These are phyloP conservation scores for Dryas drummondii DNA, from an alignment of 306 rosid species.

Conservation along the genomic window DNA sequence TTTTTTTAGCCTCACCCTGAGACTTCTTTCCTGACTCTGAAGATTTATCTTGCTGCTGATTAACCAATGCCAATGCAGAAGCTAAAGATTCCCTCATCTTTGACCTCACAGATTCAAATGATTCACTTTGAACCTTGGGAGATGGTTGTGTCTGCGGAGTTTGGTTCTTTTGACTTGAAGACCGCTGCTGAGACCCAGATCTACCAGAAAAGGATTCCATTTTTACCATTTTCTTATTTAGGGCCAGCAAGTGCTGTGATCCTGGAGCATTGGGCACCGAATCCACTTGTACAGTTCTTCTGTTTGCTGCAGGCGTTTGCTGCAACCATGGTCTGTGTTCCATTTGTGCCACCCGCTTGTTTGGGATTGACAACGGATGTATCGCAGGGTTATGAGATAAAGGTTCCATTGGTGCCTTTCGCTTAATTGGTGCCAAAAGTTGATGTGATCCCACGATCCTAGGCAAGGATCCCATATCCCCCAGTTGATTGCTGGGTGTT, in stretches of 20 bases:
- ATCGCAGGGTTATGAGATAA: constrained; percentile 23
- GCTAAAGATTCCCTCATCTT: constrained; percentile 94
- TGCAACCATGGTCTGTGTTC: constrained; percentile 81
- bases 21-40: constrained; percentile 28
- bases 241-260: constrained; percentile 30
- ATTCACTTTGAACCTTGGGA: constrained; percentile 58
- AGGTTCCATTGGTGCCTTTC: constrained; percentile 59
- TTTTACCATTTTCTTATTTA: constrained; percentile 61
- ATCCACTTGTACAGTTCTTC: constrained; percentile 41
- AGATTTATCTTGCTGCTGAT: constrained; percentile 44
- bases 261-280: constrained; percentile 40
- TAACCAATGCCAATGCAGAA: constrained; percentile 72
- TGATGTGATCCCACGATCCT: constrained; percentile 38
- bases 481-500: constrained; percentile 35
- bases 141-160: constrained; percentile 44
- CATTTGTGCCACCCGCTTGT: constrained; percentile 53
- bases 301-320: constrained; percentile 46
- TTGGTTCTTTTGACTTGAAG: constrained; percentile 49
- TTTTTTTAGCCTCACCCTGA: constrained; percentile 30
- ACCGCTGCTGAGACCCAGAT: constrained; percentile 62
- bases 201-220: constrained; percentile 51
- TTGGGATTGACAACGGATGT: constrained; percentile 38
- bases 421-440: constrained; percentile 51
- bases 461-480: constrained; percentile 39
- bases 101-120: constrained; percentile 82